Evolutionary conservation across 2,329 filamentous ascomycete species (phyloP).

Genomic region (Reticulascus tulasneorum): DNA sequence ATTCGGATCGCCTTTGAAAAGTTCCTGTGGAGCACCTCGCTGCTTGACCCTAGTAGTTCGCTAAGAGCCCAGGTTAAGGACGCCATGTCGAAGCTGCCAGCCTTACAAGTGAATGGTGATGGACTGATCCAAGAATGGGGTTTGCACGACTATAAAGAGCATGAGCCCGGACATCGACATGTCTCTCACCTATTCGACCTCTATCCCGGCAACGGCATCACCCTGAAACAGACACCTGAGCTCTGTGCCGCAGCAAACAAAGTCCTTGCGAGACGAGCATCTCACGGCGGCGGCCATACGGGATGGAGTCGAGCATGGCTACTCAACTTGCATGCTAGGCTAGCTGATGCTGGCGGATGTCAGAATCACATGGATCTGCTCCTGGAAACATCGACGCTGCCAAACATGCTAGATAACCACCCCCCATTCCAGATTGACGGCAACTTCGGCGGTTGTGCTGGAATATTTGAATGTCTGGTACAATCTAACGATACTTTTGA

Average conservation of each 20-base stretch:
- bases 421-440: slow-evolving; percentile 45
- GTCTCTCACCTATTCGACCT: slow-evolving; percentile 47
- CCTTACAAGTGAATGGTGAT: slow-evolving; percentile 14
- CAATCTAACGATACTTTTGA: slow-evolving; percentile 3
- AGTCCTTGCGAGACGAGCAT: slow-evolving; percentile 23
- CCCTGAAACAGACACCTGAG: slow-evolving; percentile 10
- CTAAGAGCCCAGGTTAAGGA: slow-evolving; percentile 4
- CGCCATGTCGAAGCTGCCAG: slow-evolving; percentile 13
- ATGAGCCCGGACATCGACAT: slow-evolving; percentile 46
- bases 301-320: slow-evolving; percentile 47
- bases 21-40: slow-evolving; percentile 19
- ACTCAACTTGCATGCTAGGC: slow-evolving; percentile 40
- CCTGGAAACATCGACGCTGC: slow-evolving; percentile 7
- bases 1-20: slow-evolving; percentile 13
- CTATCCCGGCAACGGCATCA: slow-evolving; percentile 32
- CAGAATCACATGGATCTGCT: slow-evolving; percentile 10
- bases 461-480: slow-evolving; percentile 22
- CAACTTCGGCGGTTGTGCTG: slow-evolving; percentile 42
- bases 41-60: slow-evolving; percentile 5
- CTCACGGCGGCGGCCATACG: slow-evolving; percentile 39
- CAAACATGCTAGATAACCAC: slow-evolving; percentile 20
- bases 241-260: slow-evolving; percentile 22
- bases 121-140: slow-evolving; percentile 42
- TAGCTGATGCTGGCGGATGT: slow-evolving; percentile 29
- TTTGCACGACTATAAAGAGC: slow-evolving; percentile 31